Conservation (phyloP, 345 rosid genomes). For the Lepidium aucheri region DNA sequence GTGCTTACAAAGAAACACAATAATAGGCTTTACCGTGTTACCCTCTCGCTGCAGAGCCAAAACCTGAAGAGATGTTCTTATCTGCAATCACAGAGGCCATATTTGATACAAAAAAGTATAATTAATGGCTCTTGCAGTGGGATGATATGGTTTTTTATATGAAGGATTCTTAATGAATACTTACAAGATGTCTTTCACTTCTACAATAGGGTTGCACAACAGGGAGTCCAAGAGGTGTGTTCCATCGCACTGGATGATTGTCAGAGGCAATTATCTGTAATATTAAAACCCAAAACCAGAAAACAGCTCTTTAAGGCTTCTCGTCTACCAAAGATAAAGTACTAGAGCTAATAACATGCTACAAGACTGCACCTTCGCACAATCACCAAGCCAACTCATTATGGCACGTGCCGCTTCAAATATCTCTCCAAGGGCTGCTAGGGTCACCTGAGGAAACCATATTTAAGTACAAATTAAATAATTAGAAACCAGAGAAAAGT, state of each 20-base stretch:
- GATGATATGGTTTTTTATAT: neutral
- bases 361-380: conserved; percentile 62
- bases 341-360: neutral
- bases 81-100: conserved; percentile 42
- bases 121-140: neutral
- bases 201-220: conserved; percentile 92
- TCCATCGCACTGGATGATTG: conserved; percentile 84
- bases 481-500: neutral
- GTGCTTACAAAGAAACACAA: neutral
- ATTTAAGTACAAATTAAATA: neutral
- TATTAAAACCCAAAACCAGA: neutral
- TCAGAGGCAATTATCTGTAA: conserved; percentile 74
- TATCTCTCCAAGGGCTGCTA: conserved; percentile 83
- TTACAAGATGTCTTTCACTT: conserved; percentile 71
- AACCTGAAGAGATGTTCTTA: conserved; percentile 86
- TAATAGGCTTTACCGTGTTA: conserved; percentile 47
- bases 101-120: neutral
- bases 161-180: conserved; percentile 19
- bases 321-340: neutral
- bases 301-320: neutral
- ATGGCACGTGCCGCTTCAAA: conserved; percentile 95
- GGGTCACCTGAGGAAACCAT: conserved; percentile 51
- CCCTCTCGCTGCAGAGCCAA: conserved; percentile 87
- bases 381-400: conserved; percentile 94
- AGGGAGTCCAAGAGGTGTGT: conserved; percentile 94